These are phyloP conservation scores for Quercus ilex DNA, from an alignment of 306 rosid species.

Conservation along the genomic window DNA sequence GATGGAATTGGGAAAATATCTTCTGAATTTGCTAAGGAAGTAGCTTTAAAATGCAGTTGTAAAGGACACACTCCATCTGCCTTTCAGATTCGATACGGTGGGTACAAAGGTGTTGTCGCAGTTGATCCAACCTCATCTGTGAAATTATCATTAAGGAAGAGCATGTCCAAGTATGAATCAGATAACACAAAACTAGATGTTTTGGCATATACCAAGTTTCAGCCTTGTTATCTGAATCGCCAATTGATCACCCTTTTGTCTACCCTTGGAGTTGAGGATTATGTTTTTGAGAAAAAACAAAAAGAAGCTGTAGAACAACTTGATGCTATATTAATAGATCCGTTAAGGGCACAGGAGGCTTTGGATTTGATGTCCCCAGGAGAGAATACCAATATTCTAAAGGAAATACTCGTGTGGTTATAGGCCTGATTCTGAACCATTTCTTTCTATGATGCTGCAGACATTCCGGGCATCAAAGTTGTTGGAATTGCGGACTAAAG, in stretches of 20 bases:
- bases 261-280: slow-evolving; percentile 64
- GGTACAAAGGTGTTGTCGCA: slow-evolving; percentile 90
- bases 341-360: slow-evolving; percentile 61
- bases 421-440: slow-evolving; percentile 74
- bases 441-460: slow-evolving; percentile 81
- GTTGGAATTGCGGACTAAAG: slow-evolving; percentile 56
- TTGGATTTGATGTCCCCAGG: slow-evolving; percentile 73
- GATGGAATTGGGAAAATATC: slow-evolving; percentile 95
- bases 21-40: slow-evolving; percentile 52
- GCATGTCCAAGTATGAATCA: slow-evolving; percentile 76
- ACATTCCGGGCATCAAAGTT: slow-evolving; percentile 71
- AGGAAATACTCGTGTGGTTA: slow-evolving; percentile 82
- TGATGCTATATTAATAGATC: slow-evolving; percentile 55
- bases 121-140: slow-evolving; percentile 63
- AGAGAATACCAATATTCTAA: slow-evolving; percentile 66
- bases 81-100: slow-evolving; percentile 87
- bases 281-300: slow-evolving; percentile 61
- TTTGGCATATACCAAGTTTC: slow-evolving; percentile 62
- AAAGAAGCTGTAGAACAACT: slow-evolving; percentile 53
- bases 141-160: slow-evolving; percentile 69
- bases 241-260: slow-evolving; percentile 77
- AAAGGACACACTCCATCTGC: slow-evolving; percentile 55
- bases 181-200: slow-evolving; percentile 62
- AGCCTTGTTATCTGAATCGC: slow-evolving; percentile 73
- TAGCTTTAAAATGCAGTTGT: slow-evolving; percentile 61